Evolutionary conservation across 768 basidiomycete genomes (phyloP).

Genomic region (Exsudoporus frostii): DNA sequence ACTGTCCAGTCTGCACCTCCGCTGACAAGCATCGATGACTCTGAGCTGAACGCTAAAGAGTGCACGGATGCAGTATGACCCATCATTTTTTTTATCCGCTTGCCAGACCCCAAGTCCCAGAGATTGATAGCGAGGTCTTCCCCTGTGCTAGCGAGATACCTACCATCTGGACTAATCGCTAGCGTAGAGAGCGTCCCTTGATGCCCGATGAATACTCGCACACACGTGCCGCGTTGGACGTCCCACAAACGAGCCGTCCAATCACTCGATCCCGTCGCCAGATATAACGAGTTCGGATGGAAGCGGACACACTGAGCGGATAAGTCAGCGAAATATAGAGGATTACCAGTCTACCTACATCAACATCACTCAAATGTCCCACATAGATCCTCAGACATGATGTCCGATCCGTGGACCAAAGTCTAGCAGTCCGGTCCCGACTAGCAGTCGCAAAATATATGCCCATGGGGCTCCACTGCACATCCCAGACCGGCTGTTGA

Average conservation of each 20-base stretch:
- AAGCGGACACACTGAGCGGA: conserved; percentile 79
- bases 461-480: conserved; percentile 97
- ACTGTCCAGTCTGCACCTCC: conserved; percentile 95
- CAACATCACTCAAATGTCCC: conserved; percentile 94
- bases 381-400: conserved; percentile 88
- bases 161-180: conserved; percentile 91
- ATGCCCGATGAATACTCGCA: conserved; percentile 95
- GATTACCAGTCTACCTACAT: conserved; percentile 56
- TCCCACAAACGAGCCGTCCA: conserved; percentile 98
- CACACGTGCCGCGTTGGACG: conserved; percentile 90
- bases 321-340: conserved; percentile 1
- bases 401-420: conserved; percentile 94
- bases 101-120: conserved; percentile 96
- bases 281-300: conserved; percentile 96
- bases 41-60: conserved; percentile 87
- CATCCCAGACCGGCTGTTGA: conserved; percentile 98
- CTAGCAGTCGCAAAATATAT: conserved; percentile 98
- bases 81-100: conserved; percentile 92
- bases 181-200: conserved; percentile 83
- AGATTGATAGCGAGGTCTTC: conserved; percentile 92
- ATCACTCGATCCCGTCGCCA: conserved; percentile 96
- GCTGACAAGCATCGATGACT: conserved; percentile 86
- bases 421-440: conserved; percentile 87
- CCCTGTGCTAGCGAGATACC: conserved; percentile 88
- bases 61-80: conserved; percentile 90